phyloP scores from a whole-genome alignment of 2,329 filamentous ascomycete species.

The Sporothrix sp. region DNA sequence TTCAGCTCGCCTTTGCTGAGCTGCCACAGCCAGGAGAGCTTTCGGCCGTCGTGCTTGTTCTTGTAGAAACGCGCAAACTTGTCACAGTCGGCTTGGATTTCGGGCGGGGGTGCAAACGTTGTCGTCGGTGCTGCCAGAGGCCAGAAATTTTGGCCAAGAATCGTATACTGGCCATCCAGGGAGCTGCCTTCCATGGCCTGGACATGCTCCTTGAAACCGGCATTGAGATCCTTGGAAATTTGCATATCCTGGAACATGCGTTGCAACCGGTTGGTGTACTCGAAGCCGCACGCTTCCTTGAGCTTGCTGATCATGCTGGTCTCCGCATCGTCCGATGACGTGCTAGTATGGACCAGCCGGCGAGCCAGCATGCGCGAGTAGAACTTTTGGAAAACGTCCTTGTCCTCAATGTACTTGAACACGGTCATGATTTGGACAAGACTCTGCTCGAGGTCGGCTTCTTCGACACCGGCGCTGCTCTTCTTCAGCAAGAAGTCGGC shows the following conservation, averaged over 20 bases:
- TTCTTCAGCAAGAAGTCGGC: slow-evolving; percentile 88
- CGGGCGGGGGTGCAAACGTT: slow-evolving; percentile 75
- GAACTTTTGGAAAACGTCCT: slow-evolving; percentile 99
- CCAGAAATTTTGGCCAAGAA: slow-evolving; percentile 96
- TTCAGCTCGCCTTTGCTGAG: slow-evolving; percentile 95
- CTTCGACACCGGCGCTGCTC: slow-evolving; percentile 84
- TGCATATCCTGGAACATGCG: slow-evolving; percentile 99
- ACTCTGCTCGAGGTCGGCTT: slow-evolving; percentile 83
- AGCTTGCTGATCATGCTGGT: slow-evolving; percentile 99
- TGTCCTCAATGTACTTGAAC: slow-evolving; percentile 99
- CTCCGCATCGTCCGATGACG: slow-evolving; percentile 92
- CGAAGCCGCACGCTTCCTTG: slow-evolving; percentile 96
- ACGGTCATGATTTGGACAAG: slow-evolving; percentile 95
- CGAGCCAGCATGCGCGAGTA: slow-evolving; percentile 95
- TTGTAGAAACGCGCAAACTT: slow-evolving; percentile 87
- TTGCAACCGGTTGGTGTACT: slow-evolving; percentile 98
- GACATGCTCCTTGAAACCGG: slow-evolving; percentile 70
- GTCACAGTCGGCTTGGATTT: slow-evolving; percentile 80
- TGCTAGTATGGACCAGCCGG: slow-evolving; percentile 87
- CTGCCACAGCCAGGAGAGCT: slow-evolving; percentile 97
- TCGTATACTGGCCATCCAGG: slow-evolving; percentile 80
- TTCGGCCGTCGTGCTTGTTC: slow-evolving; percentile 91
- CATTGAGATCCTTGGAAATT: slow-evolving; percentile 94
- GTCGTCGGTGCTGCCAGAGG: slow-evolving; percentile 80
- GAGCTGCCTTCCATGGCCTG: slow-evolving; percentile 58